A percentile compares a stretch with the other conserved stretches of the same genome.
Conservation (phyloP, 257 asterid genomes). For the Nicotiana otophora region DNA sequence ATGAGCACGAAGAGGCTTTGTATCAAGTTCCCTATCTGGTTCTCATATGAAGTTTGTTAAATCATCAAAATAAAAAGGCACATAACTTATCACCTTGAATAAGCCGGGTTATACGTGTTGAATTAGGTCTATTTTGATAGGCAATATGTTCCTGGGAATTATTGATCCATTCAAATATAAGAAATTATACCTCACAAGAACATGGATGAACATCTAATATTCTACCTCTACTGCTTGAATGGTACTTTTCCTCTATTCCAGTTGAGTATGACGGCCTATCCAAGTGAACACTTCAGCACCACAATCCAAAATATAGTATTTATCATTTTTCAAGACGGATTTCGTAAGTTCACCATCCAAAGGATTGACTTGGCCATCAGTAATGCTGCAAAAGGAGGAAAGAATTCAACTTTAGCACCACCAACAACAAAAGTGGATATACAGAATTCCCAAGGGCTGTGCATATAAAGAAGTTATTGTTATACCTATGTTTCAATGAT, state of each 20-base stretch:
- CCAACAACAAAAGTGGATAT: background rate
- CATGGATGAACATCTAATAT: background rate
- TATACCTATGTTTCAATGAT: too few relatives aligned
- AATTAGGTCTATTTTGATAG: conserved; percentile 83
- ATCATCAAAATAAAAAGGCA: too few relatives aligned
- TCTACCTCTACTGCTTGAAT: conserved; percentile 80
- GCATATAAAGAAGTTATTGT: background rate
- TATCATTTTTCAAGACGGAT: conserved; percentile 75
- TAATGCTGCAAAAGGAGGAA: conserved; percentile 39
- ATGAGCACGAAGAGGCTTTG: too few relatives aligned
- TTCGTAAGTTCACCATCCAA: conserved; percentile 88
- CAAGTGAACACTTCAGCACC: conserved; percentile 88
- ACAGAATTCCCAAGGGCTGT: background rate
- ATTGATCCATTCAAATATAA: conserved; percentile 14
- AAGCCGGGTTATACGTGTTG: conserved; percentile 61
- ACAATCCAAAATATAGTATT: conserved; percentile 84
- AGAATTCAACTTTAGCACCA: background rate
- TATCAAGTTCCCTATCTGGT: too few relatives aligned
- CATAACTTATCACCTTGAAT: conserved; percentile 28
- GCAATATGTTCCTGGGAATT: conserved; percentile 69
- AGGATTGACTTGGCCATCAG: conserved; percentile 57
- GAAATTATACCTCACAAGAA: conserved; percentile 11
- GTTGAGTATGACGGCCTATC: conserved; percentile 96
- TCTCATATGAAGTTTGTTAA: too few relatives aligned
- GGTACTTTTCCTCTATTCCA: conserved; percentile 89